Evolutionary conservation across 352 stramenopile species (phyloP), one percentile per base, ranked within the genome.

Genomic region (Phytophthora crassamura): DNA sequence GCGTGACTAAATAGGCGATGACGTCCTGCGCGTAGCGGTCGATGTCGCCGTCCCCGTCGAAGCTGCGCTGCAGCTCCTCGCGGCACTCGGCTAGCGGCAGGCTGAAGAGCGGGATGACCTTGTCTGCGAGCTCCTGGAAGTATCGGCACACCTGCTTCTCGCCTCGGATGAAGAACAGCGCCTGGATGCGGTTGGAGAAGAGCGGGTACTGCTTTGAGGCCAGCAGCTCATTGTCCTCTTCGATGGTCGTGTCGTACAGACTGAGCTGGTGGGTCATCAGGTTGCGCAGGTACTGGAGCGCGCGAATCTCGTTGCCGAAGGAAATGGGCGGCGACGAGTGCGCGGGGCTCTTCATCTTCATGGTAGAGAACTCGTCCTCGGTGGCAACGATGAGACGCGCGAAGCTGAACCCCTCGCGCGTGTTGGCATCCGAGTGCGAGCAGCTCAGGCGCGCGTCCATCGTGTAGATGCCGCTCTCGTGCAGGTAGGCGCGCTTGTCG

Each of bases 111-210:
- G 87, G 84, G 42, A 90, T 85, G 39, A 94, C 80, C 59, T 90
- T 89, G 72, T 95, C 85, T 34, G 87, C 87, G 43, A 96, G 78
- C 56, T 80, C 62, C 60, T 93, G 82, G 64, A 90, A 96, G 60
- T 94, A 88, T 43, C 76, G 72, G 48, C 86, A 96, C 43, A 96
- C 86, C 64, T 95, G 80, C 52, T 97, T 97, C 61, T 97, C 90
- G 10, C 90, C 90, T 12, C 86, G 83, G 55, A 97, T 92, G 60
- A 96, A 94, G 65, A 94, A 93, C 36, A 96, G 74, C 59, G 87
- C 87, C 52, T 96, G 87, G 56, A 94, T 91, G 56, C 86, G 78
- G 79, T 97, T 97, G 35, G 86, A 95, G 67, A 93, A 93, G 42
- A 93, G 63, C 47, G 81, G 77, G 63, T 86, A 91, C 60, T 88